A percentile compares a stretch with the other conserved stretches of the same genome.
Evolutionary conservation across 495 filamentous ascomycete genomes (phyloP).

Genomic region (Aspergillus saccharolyticus): DNA sequence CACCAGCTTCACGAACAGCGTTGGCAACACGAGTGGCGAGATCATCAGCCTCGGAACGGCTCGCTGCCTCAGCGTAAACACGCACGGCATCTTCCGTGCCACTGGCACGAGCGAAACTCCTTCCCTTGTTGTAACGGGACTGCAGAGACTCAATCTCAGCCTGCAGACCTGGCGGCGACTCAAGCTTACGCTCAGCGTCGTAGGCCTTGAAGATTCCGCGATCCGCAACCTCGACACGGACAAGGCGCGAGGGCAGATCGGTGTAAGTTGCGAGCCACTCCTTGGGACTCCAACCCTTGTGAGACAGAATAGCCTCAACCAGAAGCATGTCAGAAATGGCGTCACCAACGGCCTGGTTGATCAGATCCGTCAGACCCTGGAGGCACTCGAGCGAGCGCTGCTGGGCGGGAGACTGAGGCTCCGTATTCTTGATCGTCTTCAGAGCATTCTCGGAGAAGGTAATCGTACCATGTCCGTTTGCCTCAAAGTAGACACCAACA

Average conservation of each 20-base stretch:
- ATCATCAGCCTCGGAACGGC: constrained; percentile 76
- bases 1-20: constrained; percentile 53
- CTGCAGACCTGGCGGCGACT: constrained; percentile 73
- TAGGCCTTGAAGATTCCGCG: constrained; percentile 83
- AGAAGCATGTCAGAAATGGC: constrained; percentile 94
- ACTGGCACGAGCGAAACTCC: constrained; percentile 85
- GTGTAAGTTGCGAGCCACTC: constrained; percentile 93
- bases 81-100: constrained; percentile 95
- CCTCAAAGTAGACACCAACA: constrained; percentile 96
- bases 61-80: constrained; percentile 95
- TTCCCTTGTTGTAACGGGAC: constrained; percentile 83
- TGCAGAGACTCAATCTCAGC: constrained; percentile 79
- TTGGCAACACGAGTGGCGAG: constrained; percentile 75
- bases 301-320: constrained; percentile 90
- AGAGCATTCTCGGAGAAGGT: constrained; percentile 83
- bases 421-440: constrained; percentile 65
- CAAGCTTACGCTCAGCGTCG: constrained; percentile 84
- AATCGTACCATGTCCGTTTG: constrained; percentile 95
- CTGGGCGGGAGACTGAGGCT: constrained; percentile 89
- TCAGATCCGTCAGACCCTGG: constrained; percentile 73
- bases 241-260: constrained; percentile 94
- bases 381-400: constrained; percentile 78
- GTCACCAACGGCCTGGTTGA: constrained; percentile 97
- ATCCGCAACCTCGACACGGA: constrained; percentile 83
- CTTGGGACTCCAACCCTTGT: constrained; percentile 84